A percentile compares a stretch with the other conserved stretches of the same genome.
phyloP scores from a whole-genome alignment of 2,329 filamentous ascomycete species.

The Torrubiellomyces zombiae region DNA sequence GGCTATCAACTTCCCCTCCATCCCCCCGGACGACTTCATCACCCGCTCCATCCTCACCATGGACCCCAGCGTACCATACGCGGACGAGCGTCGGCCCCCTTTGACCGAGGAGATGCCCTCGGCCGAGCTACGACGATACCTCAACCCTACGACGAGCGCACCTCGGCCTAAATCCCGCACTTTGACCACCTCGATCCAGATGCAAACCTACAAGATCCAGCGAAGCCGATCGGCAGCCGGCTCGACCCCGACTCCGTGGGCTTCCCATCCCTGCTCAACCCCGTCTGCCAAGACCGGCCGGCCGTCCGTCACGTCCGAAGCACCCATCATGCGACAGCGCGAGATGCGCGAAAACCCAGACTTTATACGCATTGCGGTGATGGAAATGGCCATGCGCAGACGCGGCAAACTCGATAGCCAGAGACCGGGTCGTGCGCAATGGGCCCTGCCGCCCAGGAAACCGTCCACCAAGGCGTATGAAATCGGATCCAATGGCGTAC shows the following conservation, averaged over 20 bases:
- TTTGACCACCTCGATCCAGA: constrained; percentile 52
- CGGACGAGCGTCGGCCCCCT: constrained; percentile 49
- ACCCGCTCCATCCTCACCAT: constrained; percentile 52
- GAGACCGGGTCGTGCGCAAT: constrained; percentile 48
- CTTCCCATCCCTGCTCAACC: constrained; percentile 15
- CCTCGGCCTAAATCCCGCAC: constrained; percentile 13
- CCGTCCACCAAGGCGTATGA: constrained; percentile 35
- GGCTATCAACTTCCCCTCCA: constrained; percentile 42
- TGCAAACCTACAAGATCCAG: constrained; percentile 52
- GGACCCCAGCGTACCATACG: constrained; percentile 48
- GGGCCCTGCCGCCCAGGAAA: constrained; percentile 50
- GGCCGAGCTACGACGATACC: constrained; percentile 47
- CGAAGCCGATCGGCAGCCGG: constrained; percentile 24
- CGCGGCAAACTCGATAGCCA: constrained; percentile 49
- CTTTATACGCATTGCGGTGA: constrained; percentile 53
- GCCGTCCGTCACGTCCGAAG: constrained; percentile 16
- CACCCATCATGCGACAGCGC: constrained; percentile 38
- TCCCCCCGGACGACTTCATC: constrained; percentile 49
- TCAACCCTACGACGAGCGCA: constrained; percentile 41
- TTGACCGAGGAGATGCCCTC: constrained; percentile 47
- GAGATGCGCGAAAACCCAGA: constrained; percentile 55
- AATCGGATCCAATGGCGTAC: constrained; percentile 40
- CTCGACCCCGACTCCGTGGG: constrained; percentile 11
- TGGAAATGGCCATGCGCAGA: constrained; percentile 57
- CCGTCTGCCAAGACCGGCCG: constrained; percentile 14